Evolutionary conservation across 2,329 filamentous ascomycete genomes (phyloP).

Genomic region (Gaeumannomyces tritici): DNA sequence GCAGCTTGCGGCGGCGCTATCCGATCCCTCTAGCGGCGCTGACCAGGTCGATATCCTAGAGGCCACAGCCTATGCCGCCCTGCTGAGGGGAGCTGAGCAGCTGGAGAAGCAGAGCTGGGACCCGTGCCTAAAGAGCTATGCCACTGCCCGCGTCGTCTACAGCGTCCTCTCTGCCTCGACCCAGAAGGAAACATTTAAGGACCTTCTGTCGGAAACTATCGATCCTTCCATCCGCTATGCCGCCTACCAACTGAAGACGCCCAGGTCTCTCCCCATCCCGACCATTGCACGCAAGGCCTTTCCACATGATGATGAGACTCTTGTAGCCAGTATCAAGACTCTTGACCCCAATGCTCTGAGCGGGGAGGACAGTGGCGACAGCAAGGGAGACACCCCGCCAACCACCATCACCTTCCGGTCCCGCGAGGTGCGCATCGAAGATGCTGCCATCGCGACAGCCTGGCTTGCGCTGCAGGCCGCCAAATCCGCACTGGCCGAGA

Average conservation of each 20-base stretch:
- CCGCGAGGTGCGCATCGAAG: constrained; percentile 78
- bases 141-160: constrained; percentile 75
- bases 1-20: constrained; percentile 56
- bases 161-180: constrained; percentile 53
- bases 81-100: constrained; percentile 65
- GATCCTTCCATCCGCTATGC: constrained; percentile 93
- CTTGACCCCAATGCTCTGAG: constrained; percentile 60
- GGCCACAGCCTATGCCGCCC: constrained; percentile 71
- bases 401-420: constrained; percentile 79
- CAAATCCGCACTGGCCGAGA: constrained; percentile 36
- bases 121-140: constrained; percentile 63
- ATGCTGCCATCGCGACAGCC: constrained; percentile 82
- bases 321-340: constrained; percentile 60
- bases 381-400: constrained; percentile 48
- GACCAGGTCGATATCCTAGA: constrained; percentile 67
- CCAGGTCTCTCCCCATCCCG: constrained; percentile 72
- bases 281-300: constrained; percentile 74
- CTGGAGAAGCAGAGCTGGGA: constrained; percentile 90
- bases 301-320: constrained; percentile 48
- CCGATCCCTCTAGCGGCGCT: constrained; percentile 54
- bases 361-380: constrained; percentile 39
- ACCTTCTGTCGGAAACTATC: constrained; percentile 74
- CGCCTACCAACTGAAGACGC: constrained; percentile 82
- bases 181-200: constrained; percentile 69
- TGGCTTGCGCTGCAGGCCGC: constrained; percentile 59